Conservation (phyloP, 164 flowering plant species). For the Cinnamomum micranthum region DNA sequence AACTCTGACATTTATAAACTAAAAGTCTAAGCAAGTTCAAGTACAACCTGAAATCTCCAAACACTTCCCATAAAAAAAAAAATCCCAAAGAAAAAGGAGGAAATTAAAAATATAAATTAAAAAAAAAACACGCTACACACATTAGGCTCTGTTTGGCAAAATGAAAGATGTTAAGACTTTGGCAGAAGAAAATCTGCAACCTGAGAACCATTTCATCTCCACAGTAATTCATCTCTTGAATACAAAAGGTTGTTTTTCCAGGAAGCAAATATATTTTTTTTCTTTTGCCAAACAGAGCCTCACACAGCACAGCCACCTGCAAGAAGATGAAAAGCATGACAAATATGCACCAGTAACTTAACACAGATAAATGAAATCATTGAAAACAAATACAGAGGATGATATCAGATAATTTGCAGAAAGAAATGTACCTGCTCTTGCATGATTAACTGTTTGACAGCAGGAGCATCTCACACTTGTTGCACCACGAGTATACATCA, state of each 20-base stretch:
- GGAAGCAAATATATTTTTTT: no score
- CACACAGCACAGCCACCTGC: neutral
- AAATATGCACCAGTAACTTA: neutral
- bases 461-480: constrained; percentile 96
- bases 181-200: neutral
- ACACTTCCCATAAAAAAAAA: no score
- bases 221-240: no score
- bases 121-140: neutral
- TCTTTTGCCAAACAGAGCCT: neutral
- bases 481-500: constrained; percentile 93
- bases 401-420: neutral
- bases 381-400: neutral
- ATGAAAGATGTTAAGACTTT: neutral
- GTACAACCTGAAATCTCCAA: no score
- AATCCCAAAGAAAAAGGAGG: no score
- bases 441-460: constrained; percentile 80
- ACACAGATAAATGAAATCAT: neutral
- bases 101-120: no score
- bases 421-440: constrained; percentile 18
- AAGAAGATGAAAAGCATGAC: neutral
- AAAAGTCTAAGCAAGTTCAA: no score
- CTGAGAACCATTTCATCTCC: neutral
- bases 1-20: no score
- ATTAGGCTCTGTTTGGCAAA: neutral
- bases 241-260: no score